A percentile compares a stretch with the other conserved stretches of the same genome.
Conservation (phyloP, 768 basidiomycete species). For the Lactifluus piperatus region DNA sequence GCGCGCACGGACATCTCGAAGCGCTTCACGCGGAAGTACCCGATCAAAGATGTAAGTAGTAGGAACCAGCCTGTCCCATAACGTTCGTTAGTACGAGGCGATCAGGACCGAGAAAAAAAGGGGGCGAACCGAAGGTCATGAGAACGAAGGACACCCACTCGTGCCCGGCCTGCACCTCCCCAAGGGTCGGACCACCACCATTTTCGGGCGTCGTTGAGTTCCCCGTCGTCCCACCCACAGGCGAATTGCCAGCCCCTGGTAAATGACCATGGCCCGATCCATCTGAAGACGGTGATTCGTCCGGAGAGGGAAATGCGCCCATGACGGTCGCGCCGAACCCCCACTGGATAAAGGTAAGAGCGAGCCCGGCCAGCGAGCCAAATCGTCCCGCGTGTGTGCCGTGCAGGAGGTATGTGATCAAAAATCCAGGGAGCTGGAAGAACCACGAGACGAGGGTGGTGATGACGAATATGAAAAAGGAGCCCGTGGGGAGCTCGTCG, state of each 20-base stretch:
- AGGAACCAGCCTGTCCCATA: slow-evolving; percentile 82
- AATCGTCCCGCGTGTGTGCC: slow-evolving; percentile 89
- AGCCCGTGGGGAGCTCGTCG: slow-evolving; percentile 84
- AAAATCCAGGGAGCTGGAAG: slow-evolving; percentile 94
- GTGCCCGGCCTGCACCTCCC: slow-evolving; percentile 35
- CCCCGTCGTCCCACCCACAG: neutral
- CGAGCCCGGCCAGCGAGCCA: slow-evolving; percentile 92
- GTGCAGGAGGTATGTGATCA: slow-evolving; percentile 88
- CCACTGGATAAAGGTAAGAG: slow-evolving; percentile 88
- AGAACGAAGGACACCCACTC: slow-evolving; percentile 90
- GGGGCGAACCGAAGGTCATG: slow-evolving; percentile 68
- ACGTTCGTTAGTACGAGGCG: too few species aligned
- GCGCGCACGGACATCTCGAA: slow-evolving; percentile 69
- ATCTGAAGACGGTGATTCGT: neutral
- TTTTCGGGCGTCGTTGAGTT: slow-evolving; percentile 17
- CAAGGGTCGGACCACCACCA: neutral
- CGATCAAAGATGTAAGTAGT: slow-evolving; percentile 71
- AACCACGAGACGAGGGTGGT: slow-evolving; percentile 85
- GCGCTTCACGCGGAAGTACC: slow-evolving; percentile 77
- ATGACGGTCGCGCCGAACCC: slow-evolving; percentile 60
- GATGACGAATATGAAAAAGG: slow-evolving; percentile 59
- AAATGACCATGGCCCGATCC: neutral
- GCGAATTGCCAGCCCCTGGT: neutral
- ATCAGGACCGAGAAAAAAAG: neutral
- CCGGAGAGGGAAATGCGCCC: slow-evolving; percentile 21